Base-by-base conservation (phyloP, 495 filamentous ascomycete genomes). In the Penicillium waksmanii region DNA sequence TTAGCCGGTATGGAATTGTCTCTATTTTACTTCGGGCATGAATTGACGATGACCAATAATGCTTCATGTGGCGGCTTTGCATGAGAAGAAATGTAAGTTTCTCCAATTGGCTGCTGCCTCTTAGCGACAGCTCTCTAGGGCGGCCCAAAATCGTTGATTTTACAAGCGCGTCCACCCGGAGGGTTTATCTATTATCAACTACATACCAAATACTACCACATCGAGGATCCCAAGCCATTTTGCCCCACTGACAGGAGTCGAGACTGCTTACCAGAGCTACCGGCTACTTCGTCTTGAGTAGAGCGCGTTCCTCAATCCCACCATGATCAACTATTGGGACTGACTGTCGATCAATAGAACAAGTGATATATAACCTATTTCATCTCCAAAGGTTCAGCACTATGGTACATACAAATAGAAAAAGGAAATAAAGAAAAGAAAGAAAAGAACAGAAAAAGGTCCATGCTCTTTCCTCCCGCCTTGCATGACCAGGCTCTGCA, bases 11-110 rank as follows among this genome's bases (percentile, higher is more conserved):
- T 40, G 36, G 36, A 12, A 40, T 40, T 12, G 11, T 40, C 3
- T 40, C 8, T 40, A 15, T 40, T 4, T 40, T 4, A 12, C 11
- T 40, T 40, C 36, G 13, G 7, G 42, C 42, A n/a, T n/a, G 13
- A 44, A 12, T 40, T n/a, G 15, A 13, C n/a, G 36, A 40, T 40
- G 36, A 40, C 36, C 12, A 40, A 31, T 23, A 47, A 48, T 21
- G 46, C 61, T n/a, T 51, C 62, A 10, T 40, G 36, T 40, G 36
- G 36, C 36, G 36, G 36, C 36, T 40, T 40, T 40, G 36, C 36
- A 40, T 40, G 10, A 40, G 36, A 40, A 9, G 36, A 40, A 12
- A 40, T n/a, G 36, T 9, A 12, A 40, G n/a, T 40, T 40, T 40
- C 36, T n/a, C 36, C 36, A 13, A 40, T n/a, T 40, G 36, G 36